These are phyloP conservation scores for Pseudopyrenochaeta lycopersici DNA, from an alignment of 2,329 filamentous ascomycete species.

Conservation along the genomic window DNA sequence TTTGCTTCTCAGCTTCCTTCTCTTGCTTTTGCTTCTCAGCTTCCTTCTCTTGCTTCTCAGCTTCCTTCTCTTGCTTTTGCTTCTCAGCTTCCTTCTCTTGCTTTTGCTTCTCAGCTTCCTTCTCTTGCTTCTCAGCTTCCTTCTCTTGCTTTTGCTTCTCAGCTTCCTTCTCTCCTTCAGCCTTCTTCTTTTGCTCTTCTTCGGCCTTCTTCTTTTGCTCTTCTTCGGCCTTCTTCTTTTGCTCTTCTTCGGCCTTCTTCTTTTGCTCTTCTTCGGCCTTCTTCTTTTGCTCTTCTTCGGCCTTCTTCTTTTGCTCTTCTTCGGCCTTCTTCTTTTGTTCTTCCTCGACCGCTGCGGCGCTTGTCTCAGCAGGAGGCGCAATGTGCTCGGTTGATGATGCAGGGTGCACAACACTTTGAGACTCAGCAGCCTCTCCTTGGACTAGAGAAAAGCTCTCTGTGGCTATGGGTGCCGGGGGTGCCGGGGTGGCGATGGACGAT, in stretches of 20 bases:
- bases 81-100: constrained; percentile 2
- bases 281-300: not conserved
- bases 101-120: no score
- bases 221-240: not conserved
- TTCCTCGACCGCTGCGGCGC: no score
- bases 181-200: no score
- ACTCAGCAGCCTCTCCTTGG: constrained; percentile 6
- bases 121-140: no score
- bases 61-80: not conserved
- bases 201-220: no score
- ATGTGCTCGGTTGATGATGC: not conserved
- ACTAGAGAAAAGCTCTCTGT: constrained; percentile 17
- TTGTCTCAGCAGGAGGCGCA: no score
- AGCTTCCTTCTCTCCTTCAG: no score
- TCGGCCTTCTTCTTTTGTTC: no score
- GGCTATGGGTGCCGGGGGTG: constrained; percentile 13
- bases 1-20: no score
- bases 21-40: no score
- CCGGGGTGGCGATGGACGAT: not conserved
- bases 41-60: not conserved
- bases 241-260: not conserved
- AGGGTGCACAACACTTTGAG: not conserved
- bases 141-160: no score
- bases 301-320: no score
- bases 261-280: not conserved